Base-by-base conservation (phyloP, 176 grass and related monocot species). In the Musa acuminata region DNA sequence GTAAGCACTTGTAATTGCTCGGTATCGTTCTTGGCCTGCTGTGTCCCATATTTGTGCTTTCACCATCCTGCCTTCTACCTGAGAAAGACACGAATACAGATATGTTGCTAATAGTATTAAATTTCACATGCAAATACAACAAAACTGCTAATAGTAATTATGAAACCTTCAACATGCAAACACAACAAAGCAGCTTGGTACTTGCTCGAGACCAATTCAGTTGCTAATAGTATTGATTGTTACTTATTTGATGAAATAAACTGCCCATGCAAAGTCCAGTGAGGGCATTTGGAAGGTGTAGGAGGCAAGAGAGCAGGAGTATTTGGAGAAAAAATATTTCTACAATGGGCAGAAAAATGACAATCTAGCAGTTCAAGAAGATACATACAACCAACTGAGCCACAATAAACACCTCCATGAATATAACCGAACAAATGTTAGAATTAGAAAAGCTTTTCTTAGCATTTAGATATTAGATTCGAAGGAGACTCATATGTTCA, bases 31-130 rank as follows among this genome's bases (percentile, higher is more conserved):
- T 68, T 96, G 92, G 13, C 92, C 88, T 17, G 92, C 92, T 25
- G 92, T 96, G 82, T 96, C 92, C 92, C 92, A 96, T 63, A 96
- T 89, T 69, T 96, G 92, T 76, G 88, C 92, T 75, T 96, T 96
- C 72, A 96, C 85, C 50, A 84, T 89, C 74, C 86, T 89, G 35
- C 86, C 86, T 17, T 96, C 88, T 68, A 96, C 84, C 88, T 96
- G 86, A 59, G 77, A 21, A 67, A 67, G 67, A n/a, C 0, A 12
- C 8, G 57, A 60, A 60, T 26, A 62, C 1, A 60, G 57, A 60
- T n/a, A 20, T 19, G 14, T 20, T n/a, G 57, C 1, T 7, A n/a
- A n/a, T 16, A 4, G 55, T n/a, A 60, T 49, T 6, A 69, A 49
- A 8, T 1, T 9, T 49, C 25, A 20, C 25, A n/a, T 50, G 11